A percentile compares a stretch with the other conserved stretches of the same genome.
Conservation (phyloP, 2,329 filamentous ascomycete species). For the Huntiella omanensis region DNA sequence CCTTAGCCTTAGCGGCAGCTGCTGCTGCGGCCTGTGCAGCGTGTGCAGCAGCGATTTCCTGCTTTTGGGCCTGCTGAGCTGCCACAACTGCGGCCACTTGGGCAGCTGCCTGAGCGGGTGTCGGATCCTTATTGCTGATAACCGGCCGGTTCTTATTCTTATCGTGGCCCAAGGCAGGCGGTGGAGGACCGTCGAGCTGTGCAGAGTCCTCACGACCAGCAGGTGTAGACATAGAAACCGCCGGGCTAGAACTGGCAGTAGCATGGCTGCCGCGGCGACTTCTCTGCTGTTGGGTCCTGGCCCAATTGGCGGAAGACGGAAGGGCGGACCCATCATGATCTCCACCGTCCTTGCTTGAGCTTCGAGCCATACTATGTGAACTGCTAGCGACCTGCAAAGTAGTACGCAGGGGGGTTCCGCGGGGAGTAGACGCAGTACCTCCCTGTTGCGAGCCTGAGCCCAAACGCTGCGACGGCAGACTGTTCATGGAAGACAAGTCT, state of each 20-base stretch:
- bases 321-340: constrained; percentile 64
- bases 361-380: constrained; percentile 50
- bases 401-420: not conserved
- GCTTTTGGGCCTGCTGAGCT: not conserved
- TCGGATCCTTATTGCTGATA: not conserved
- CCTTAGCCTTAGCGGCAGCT: constrained; percentile 9
- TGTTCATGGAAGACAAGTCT: constrained; percentile 88
- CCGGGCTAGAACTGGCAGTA: constrained; percentile 68
- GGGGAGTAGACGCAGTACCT: not conserved
- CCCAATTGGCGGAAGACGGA: constrained; percentile 88
- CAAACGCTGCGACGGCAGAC: constrained; percentile 58
- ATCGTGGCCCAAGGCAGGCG: constrained; percentile 13
- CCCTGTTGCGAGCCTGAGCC: constrained; percentile 17
- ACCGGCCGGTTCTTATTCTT: constrained; percentile 6
- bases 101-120: not conserved
- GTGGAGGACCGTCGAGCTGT: constrained; percentile 17
- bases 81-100: not conserved
- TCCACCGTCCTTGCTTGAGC: constrained; percentile 58
- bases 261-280: constrained; percentile 61
- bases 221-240: constrained; percentile 41
- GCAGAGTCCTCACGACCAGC: constrained; percentile 19
- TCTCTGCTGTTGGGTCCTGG: constrained; percentile 41
- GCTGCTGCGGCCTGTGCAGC: constrained; percentile 6
- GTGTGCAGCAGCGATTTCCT: not conserved
- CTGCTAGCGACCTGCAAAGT: constrained; percentile 15